Evolutionary conservation across 352 stramenopile species (phyloP), one percentile per base, ranked within the genome.

Genomic region (Lagenidium giganteum): DNA sequence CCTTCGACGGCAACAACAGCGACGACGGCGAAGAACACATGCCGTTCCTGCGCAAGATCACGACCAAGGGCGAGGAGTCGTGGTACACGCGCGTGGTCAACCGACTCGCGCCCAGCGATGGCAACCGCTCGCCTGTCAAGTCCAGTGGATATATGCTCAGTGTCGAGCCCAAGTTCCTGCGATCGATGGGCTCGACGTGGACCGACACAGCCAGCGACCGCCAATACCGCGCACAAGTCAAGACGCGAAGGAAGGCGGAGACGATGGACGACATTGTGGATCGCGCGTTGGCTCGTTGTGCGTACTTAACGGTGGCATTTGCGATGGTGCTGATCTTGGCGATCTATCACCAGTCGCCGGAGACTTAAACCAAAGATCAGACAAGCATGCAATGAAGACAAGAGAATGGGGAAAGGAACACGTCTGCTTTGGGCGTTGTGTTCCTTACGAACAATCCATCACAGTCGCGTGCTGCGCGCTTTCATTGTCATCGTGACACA

Each of bases 201-300:
- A n/a, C n/a, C n/a, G n/a, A n/a, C n/a, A n/a, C n/a, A n/a, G n/a
- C n/a, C n/a, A n/a, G n/a, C n/a, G n/a, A n/a, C n/a, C n/a, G n/a
- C n/a, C n/a, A n/a, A n/a, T n/a, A n/a, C n/a, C 33, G 34, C 3
- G 31, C 41, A 42, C 27, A 49, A 34, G 41, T 21, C 12, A 52
- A 53, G 17, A 35, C 47, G 42, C 44, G 57, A 12, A 61, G 57
- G 18, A 67, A 60, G 25, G 38, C 34, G 23, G 67, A 79, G 18
- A 59, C 53, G 24, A 35, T 60, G 28, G 64, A 75, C 3, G 64
- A 75, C 13, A 40, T 75, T 20, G 57, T 67, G 14, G 63, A 75
- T 23, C 36, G 33, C 5, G 67, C 57, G 35, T 58, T 79, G 9
- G 38, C 48, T 7, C 52, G 57, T 12, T 47, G 75, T n/a, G 67